A percentile compares a stretch with the other conserved stretches of the same genome.
phyloP scores from a whole-genome alignment of 2,329 filamentous ascomycete species.

The Lachnellula willkommii region DNA sequence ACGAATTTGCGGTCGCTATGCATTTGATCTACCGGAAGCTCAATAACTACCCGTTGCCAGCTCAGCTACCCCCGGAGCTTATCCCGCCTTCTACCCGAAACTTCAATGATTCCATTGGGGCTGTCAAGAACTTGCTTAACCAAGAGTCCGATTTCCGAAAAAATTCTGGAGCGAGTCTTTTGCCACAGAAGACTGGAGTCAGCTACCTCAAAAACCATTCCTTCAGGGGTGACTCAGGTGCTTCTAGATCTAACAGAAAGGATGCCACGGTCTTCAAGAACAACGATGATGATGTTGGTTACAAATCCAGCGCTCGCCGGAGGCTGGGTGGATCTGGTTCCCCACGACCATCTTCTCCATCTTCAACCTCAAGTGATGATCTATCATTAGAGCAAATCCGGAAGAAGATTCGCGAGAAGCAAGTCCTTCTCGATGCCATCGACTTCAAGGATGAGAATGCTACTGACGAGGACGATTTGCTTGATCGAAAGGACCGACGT shows the following conservation, averaged over 20 bases:
- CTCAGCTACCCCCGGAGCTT: slow-evolving; percentile 81
- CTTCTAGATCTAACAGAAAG: slow-evolving; percentile 62
- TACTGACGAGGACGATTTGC: slow-evolving; percentile 82
- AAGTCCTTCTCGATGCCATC: slow-evolving; percentile 89
- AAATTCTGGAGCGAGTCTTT: slow-evolving; percentile 78
- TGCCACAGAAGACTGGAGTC: slow-evolving; percentile 95
- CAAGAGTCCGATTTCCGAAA: slow-evolving; percentile 88
- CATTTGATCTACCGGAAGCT: slow-evolving; percentile 97
- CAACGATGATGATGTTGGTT: slow-evolving; percentile 87
- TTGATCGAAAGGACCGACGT: slow-evolving; percentile 83
- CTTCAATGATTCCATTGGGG: slow-evolving; percentile 85
- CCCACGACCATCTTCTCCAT: slow-evolving; percentile 72
- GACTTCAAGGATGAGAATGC: slow-evolving; percentile 92
- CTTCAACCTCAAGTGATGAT: slow-evolving; percentile 71
- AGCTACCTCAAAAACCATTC: slow-evolving; percentile 97
- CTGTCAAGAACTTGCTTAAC: slow-evolving; percentile 82
- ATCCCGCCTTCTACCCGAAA: slow-evolving; percentile 93
- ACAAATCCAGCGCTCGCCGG: slow-evolving; percentile 87
- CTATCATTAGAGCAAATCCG: slow-evolving; percentile 78
- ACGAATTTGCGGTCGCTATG: slow-evolving; percentile 98
- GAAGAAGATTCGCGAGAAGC: slow-evolving; percentile 91
- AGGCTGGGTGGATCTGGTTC: slow-evolving; percentile 69
- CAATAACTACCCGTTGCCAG: slow-evolving; percentile 90
- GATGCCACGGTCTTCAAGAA: slow-evolving; percentile 97
- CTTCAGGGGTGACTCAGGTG: slow-evolving; percentile 63